Conservation (phyloP, 139 green algal genomes). For the Chlorella sorokiniana region DNA sequence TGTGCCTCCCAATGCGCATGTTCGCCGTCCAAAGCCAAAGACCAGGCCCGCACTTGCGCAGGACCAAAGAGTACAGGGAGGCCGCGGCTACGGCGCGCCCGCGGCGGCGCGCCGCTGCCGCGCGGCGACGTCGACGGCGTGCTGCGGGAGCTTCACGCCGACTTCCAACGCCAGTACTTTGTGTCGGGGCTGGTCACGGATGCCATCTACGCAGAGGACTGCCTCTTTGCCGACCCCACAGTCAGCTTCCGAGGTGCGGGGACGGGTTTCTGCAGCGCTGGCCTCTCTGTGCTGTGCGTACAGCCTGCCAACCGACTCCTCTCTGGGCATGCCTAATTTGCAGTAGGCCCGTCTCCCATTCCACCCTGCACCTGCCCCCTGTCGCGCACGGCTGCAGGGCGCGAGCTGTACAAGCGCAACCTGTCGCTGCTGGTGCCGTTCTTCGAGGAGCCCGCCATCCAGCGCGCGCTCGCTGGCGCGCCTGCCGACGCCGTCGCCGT, state of each 20-base stretch:
- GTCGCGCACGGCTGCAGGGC: constrained; percentile 35
- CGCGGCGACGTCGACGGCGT: constrained; percentile 32
- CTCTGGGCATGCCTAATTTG: background rate
- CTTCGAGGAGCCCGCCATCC: constrained; percentile 45
- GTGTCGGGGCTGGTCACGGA: constrained; percentile 55
- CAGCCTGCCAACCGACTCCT: background rate
- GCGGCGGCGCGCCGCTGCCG: background rate
- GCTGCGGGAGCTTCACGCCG: constrained; percentile 5
- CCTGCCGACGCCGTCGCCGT: background rate
- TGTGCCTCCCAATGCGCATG: too few relatives aligned
- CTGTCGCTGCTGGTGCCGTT: constrained; percentile 64
- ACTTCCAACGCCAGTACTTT: constrained; percentile 38
- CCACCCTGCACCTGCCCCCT: background rate
- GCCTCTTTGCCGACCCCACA: constrained; percentile 68
- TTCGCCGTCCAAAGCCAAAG: background rate
- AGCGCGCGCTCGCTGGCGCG: constrained; percentile 37
- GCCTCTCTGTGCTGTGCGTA: background rate
- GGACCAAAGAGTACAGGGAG: background rate
- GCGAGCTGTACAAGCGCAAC: constrained; percentile 65
- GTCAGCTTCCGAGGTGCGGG: constrained; percentile 55
- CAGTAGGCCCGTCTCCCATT: too few relatives aligned
- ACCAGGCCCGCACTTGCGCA: background rate
- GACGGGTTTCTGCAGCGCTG: too few relatives aligned
- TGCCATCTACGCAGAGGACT: constrained; percentile 61
- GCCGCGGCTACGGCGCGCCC: background rate